phyloP scores from a whole-genome alignment of 768 basidiomycete genomes.

The Tulasnella sp. region DNA sequence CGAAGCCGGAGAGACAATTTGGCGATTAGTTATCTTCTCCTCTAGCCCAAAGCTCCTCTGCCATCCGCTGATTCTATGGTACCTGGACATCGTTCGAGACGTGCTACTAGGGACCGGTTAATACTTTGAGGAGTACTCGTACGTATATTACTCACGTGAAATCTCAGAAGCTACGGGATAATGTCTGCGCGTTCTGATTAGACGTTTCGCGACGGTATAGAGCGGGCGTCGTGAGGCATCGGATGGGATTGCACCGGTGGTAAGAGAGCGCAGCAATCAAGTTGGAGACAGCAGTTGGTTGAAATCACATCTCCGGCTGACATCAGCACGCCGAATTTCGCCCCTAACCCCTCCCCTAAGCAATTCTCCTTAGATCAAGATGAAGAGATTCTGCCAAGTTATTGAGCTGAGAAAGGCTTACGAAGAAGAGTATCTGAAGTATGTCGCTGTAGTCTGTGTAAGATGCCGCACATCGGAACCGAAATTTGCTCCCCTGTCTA shows the following conservation, averaged over 20 bases:
- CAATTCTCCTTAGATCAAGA: not conserved
- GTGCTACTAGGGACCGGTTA: too few species aligned
- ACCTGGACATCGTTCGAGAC: too few species aligned
- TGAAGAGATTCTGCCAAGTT: conserved; percentile 54
- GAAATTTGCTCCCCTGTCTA: not conserved
- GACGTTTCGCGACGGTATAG: too few species aligned
- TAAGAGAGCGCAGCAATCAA: not conserved
- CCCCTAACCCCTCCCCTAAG: conserved; percentile 19
- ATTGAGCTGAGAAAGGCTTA: conserved; percentile 42
- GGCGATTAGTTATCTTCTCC: too few species aligned
- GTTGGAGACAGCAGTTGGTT: not conserved
- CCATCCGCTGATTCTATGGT: too few species aligned
- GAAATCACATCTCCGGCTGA: not conserved
- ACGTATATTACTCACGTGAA: too few species aligned
- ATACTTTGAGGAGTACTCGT: too few species aligned
- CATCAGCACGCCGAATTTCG: not conserved
- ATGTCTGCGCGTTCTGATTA: too few species aligned
- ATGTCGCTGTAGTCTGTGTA: not conserved
- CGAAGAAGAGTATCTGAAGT: conserved; percentile 27
- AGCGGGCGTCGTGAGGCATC: too few species aligned
- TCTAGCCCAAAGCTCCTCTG: too few species aligned
- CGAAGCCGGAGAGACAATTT: too few species aligned
- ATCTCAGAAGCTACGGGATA: too few species aligned
- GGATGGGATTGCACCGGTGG: not conserved
- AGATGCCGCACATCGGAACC: conserved; percentile 1